Percentiles rank a stretch among this genome's conserved stretches.
Conservation (phyloP, 257 asterid genomes). For the Salvia splendens region DNA sequence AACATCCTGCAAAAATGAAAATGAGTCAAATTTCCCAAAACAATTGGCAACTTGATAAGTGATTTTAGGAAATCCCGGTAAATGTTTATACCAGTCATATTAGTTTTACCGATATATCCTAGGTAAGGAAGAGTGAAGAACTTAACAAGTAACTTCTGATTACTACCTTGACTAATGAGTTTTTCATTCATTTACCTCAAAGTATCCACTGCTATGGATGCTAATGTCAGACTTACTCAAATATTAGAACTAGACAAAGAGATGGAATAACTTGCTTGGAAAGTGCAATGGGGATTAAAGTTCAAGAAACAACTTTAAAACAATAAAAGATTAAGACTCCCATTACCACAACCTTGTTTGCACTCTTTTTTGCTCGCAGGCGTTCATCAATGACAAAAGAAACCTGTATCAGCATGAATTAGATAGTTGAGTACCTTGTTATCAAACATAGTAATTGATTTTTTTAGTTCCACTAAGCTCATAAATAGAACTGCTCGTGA, state of each 20-base stretch:
- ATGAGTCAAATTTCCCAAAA: slow-evolving; percentile 18
- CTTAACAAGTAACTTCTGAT: not conserved
- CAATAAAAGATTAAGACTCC: slow-evolving; percentile 10
- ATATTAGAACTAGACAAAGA: slow-evolving; percentile 14
- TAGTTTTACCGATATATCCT: slow-evolving; percentile 9
- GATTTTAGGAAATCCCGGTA: not conserved
- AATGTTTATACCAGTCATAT: not conserved
- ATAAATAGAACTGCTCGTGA: slow-evolving; percentile 17
- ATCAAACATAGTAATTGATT: not conserved
- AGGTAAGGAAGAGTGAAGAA: not conserved
- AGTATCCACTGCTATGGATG: not conserved
- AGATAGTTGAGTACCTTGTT: slow-evolving; percentile 18
- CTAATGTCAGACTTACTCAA: slow-evolving; percentile 23
- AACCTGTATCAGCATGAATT: slow-evolving; percentile 54
- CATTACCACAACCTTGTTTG: slow-evolving; percentile 65
- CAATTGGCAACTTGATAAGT: not conserved
- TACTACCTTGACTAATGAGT: slow-evolving; percentile 22
- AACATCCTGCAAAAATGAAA: slow-evolving; percentile 62
- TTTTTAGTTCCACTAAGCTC: slow-evolving; percentile 19
- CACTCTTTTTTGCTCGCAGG: slow-evolving; percentile 60
- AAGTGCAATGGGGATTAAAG: not conserved
- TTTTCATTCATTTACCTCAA: slow-evolving; percentile 11
- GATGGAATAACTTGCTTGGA: slow-evolving; percentile 21
- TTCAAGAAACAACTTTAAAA: not conserved
- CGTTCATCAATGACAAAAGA: slow-evolving; percentile 89